phyloP scores from a whole-genome alignment of 305 asterid genomes.

The Fraxinus albicans region DNA sequence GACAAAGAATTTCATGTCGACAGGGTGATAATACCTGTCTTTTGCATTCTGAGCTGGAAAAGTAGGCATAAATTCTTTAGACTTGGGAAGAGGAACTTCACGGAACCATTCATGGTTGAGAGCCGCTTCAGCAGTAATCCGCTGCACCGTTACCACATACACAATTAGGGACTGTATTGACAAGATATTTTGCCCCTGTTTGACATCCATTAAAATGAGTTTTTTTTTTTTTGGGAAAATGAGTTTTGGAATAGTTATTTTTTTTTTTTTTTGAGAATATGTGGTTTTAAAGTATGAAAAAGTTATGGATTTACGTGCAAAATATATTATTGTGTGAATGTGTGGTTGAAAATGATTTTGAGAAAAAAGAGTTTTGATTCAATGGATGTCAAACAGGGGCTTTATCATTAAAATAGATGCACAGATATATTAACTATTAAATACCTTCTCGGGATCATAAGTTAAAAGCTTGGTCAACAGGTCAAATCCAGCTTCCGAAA shows the following conservation, averaged over 20 bases:
- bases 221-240: background rate
- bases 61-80: conserved; percentile 92
- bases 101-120: conserved; percentile 82
- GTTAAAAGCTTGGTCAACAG: conserved; percentile 75
- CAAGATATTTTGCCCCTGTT: background rate
- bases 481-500: conserved; percentile 91
- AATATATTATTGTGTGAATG: background rate
- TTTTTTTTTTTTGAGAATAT: background rate
- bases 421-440: background rate
- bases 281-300: background rate
- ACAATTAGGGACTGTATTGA: background rate
- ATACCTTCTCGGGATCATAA: conserved; percentile 85
- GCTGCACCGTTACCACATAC: conserved; percentile 36
- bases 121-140: conserved; percentile 78
- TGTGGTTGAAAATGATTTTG: background rate
- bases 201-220: background rate
- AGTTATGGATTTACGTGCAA: background rate
- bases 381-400: background rate
- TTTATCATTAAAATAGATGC: background rate
- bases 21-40: conserved; percentile 51
- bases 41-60: conserved; percentile 89
- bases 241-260: background rate
- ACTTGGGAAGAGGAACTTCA: conserved; percentile 85
- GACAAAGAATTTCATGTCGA: background rate
- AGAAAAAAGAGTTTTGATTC: background rate